phyloP scores from a whole-genome alignment of 2,329 filamentous ascomycete species.

The Phoma sp. region DNA sequence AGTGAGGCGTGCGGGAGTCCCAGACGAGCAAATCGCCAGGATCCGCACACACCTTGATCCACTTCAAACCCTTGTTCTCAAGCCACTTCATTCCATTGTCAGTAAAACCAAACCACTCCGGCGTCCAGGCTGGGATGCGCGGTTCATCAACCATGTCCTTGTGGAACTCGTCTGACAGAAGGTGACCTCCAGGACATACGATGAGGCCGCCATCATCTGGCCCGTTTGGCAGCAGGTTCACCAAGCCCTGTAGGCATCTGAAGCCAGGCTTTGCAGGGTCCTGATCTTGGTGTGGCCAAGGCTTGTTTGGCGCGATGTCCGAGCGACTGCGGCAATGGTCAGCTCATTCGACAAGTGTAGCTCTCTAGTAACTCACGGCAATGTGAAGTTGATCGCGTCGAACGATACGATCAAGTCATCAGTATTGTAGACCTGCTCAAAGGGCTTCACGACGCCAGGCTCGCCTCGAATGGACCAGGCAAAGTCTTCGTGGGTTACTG shows the following conservation, averaged over 20 bases:
- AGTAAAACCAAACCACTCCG: slow-evolving; percentile 45
- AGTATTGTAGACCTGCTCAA: slow-evolving; percentile 45
- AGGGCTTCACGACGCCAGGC: slow-evolving; percentile 47
- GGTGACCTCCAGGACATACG: slow-evolving; percentile 40
- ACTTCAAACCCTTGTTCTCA: slow-evolving; percentile 46
- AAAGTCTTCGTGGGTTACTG: slow-evolving; percentile 50
- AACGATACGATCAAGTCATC: slow-evolving; percentile 48
- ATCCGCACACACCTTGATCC: slow-evolving; percentile 50
- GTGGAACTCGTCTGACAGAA: slow-evolving; percentile 41
- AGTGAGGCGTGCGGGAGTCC: slow-evolving; percentile 51
- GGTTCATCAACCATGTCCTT: slow-evolving; percentile 30
- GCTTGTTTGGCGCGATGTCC: slow-evolving; percentile 30
- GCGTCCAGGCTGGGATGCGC: slow-evolving; percentile 38
- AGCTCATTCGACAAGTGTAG: neutral
- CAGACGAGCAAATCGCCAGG: slow-evolving; percentile 56
- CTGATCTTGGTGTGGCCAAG: slow-evolving; percentile 47
- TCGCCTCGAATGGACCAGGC: slow-evolving; percentile 50
- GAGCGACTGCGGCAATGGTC: slow-evolving; percentile 24
- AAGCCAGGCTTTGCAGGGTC: slow-evolving; percentile 51
- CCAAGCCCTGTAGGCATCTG: slow-evolving; percentile 59
- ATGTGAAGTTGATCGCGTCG: slow-evolving; percentile 47
- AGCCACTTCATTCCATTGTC: slow-evolving; percentile 51
- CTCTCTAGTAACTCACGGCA: slow-evolving; percentile 28
- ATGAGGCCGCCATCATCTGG: slow-evolving; percentile 48
- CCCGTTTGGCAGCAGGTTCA: slow-evolving; percentile 52